Evolutionary conservation across 192 early-diverging fungal genomes (phyloP), one percentile per base, ranked within the genome.

Genomic region (Entrophospora sp.): DNA sequence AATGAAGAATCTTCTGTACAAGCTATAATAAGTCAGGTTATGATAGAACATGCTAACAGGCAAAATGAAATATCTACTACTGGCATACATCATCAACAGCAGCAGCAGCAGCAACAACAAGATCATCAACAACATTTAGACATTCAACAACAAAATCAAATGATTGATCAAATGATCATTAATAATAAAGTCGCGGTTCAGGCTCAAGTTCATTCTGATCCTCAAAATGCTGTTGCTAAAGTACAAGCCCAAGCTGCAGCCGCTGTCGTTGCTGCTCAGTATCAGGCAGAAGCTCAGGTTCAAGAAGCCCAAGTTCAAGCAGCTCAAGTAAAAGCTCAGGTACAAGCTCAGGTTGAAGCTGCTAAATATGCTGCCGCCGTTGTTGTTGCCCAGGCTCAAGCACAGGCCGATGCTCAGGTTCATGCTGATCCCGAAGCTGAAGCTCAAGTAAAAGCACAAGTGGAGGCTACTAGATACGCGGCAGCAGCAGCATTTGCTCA

Each of bases 201-300:
- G 14, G 38, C n/a, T 30, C 58, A 38, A 27, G 10, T 43, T 3
- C 1, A 27, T 52, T 9, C 25, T 52, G 25, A 10, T 25, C n/a
- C n/a, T n/a, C n/a, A n/a, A n/a, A n/a, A n/a, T n/a, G n/a, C n/a
- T n/a, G 22, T 18, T 43, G 20, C 59, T 44, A n/a, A 61, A 30
- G 40, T 38, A 6, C 37, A 61, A 31, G 59, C 25, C 14, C 20
- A 43, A 42, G 31, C 18, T 16, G 35, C 22, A 13, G 55, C 31
- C 35, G 55, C 55, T 35, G 55, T 16, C 4, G 31, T 31, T 13
- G 55, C 55, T 36, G 35, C n/a, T 35, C 18, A 61, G 24, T 18
- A 14, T 28, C 59, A 61, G 42, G 59, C 28, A 28, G 24, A 61
- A 61, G 59, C 38, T 25, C 61, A 63, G 32, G 61, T 28, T 6